These are phyloP conservation scores for Fraxinus greggii DNA, from an alignment of 305 asterid genomes.

Conservation along the genomic window DNA sequence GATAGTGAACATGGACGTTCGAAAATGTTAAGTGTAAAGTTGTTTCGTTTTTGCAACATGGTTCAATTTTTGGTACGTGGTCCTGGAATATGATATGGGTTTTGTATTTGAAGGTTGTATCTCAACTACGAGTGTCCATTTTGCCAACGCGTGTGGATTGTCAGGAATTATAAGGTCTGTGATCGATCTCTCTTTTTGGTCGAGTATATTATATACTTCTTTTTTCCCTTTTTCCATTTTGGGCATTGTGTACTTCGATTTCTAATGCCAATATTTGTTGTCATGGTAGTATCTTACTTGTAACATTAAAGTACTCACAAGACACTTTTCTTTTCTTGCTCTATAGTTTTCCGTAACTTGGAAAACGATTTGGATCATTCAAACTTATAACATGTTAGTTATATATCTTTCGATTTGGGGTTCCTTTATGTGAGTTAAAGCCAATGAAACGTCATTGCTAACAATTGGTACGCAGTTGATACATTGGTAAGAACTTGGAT, in stretches of 20 bases:
- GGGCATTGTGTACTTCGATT: not conserved
- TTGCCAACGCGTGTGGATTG: conserved; percentile 54
- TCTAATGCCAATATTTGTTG: not conserved
- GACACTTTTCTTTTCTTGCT: not conserved
- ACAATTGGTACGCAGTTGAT: not conserved
- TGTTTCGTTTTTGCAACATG: not conserved
- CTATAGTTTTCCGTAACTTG: not conserved
- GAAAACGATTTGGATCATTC: not conserved
- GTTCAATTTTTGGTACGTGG: not conserved
- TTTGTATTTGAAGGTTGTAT: conserved; percentile 43
- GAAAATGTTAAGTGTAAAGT: not conserved
- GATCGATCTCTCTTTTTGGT: not conserved
- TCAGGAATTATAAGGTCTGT: conserved; percentile 37
- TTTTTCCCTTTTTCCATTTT: not conserved
- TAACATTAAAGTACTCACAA: not conserved
- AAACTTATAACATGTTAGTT: not conserved
- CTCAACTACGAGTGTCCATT: conserved; percentile 46
- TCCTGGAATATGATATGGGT: not conserved
- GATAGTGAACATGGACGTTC: not conserved
- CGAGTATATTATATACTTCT: not conserved
- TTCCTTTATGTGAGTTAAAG: not conserved
- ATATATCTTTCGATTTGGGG: not conserved
- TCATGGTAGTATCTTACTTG: not conserved
- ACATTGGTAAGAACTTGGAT: not conserved
- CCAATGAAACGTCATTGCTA: not conserved